Conservation (phyloP, 1,284 basidiomycete genomes). For the Vanrija pseudolonga region DNA sequence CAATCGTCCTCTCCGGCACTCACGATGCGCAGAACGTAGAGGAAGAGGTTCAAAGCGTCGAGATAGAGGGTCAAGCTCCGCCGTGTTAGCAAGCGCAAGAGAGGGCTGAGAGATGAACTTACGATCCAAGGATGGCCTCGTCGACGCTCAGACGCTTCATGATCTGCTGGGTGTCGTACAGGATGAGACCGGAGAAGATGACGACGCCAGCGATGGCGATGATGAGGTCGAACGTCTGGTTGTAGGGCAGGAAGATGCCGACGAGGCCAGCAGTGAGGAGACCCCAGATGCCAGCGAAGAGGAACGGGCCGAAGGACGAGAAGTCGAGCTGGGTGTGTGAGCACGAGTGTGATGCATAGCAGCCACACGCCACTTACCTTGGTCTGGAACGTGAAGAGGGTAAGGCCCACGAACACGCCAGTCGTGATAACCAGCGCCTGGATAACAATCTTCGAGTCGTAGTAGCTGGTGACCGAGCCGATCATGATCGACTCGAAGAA, state of each 20-base stretch:
- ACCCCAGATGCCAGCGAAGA: conserved; percentile 47
- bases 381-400: conserved; percentile 54
- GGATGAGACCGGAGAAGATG: conserved; percentile 47
- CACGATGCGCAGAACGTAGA: conserved; percentile 45
- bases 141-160: conserved; percentile 50
- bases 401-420: conserved; percentile 56
- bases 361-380: conserved; percentile 31
- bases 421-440: conserved; percentile 56
- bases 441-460: conserved; percentile 47
- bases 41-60: conserved; percentile 45
- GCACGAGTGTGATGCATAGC: conserved; percentile 8
- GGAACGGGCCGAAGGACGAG: conserved; percentile 43
- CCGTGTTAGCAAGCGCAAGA: not conserved
- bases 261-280: conserved; percentile 42
- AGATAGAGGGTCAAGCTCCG: conserved; percentile 28
- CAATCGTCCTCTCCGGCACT: not conserved
- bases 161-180: conserved; percentile 49
- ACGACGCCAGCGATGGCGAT: conserved; percentile 45
- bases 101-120: not conserved
- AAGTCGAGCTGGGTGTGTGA: conserved; percentile 37
- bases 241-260: conserved; percentile 49
- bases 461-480: conserved; percentile 49
- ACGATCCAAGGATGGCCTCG: conserved; percentile 39
- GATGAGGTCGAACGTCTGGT: conserved; percentile 43
- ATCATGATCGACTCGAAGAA: conserved; percentile 52